phyloP scores from a whole-genome alignment of 345 rosid genomes.

The Sonneratia caseolaris region DNA sequence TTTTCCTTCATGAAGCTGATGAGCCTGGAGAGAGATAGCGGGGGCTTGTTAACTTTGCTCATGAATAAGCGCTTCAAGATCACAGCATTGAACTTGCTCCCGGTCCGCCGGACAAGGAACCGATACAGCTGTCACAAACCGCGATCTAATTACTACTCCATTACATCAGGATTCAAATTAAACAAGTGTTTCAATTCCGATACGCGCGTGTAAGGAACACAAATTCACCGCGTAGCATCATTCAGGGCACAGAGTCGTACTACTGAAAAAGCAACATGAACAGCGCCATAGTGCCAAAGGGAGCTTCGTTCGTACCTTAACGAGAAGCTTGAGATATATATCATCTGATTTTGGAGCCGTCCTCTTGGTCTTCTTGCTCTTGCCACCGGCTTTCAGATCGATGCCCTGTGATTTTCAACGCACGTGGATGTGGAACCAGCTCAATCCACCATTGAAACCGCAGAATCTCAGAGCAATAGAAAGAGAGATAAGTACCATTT shows the following conservation, averaged over 20 bases:
- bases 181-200: neutral
- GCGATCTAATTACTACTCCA: neutral
- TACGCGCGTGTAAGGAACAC: neutral
- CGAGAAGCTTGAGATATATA: slow-evolving; percentile 88
- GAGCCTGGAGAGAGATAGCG: slow-evolving; percentile 77
- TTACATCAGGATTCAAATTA: neutral
- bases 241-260: neutral
- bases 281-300: neutral
- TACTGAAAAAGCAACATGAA: neutral
- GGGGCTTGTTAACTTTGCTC: slow-evolving; percentile 91
- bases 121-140: slow-evolving; percentile 46
- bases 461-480: neutral
- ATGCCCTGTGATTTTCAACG: slow-evolving; percentile 52
- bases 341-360: slow-evolving; percentile 89
- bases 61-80: slow-evolving; percentile 86
- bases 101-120: slow-evolving; percentile 79
- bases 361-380: slow-evolving; percentile 83
- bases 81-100: slow-evolving; percentile 87
- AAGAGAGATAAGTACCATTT: slow-evolving; percentile 32
- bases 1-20: slow-evolving; percentile 51
- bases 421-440: neutral
- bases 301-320: slow-evolving; percentile 42
- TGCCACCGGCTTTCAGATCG: slow-evolving; percentile 69
- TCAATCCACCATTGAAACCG: neutral
- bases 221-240: neutral